Conservation (phyloP, 1,284 basidiomycete genomes). For the Sporisorium exsertum region DNA sequence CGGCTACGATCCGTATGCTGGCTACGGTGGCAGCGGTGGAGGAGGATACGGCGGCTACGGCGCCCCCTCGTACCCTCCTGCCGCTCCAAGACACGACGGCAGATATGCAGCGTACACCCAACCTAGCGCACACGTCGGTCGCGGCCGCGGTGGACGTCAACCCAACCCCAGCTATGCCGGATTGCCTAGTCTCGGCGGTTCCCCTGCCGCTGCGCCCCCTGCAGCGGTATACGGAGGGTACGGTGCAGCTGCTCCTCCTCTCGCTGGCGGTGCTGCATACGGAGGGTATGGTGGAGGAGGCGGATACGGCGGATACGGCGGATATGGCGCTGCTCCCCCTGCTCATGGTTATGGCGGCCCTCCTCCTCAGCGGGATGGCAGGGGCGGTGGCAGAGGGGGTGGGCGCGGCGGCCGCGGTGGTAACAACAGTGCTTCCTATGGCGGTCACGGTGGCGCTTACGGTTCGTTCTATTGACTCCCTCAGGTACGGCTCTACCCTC, state of each 20-base stretch:
- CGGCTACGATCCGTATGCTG: slow-evolving; percentile 23
- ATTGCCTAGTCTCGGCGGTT: slow-evolving; percentile 31
- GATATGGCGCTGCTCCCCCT: slow-evolving; percentile 8
- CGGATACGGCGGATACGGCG: slow-evolving; percentile 38
- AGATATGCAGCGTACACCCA: slow-evolving; percentile 40
- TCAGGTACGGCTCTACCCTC: too few species aligned
- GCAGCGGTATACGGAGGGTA: slow-evolving; percentile 5
- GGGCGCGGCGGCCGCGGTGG: slow-evolving; percentile 9
- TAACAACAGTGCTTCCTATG: slow-evolving; percentile 17
- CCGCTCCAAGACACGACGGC: slow-evolving; percentile 18
- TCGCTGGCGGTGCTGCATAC: slow-evolving; percentile 19
- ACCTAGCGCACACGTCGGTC: slow-evolving; percentile 8
- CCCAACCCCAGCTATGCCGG: slow-evolving; percentile 27
- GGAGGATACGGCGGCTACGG: slow-evolving; percentile 15
- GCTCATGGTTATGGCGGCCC: too few species aligned
- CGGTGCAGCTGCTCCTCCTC: slow-evolving; percentile 3
- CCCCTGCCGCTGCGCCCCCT: slow-evolving; percentile 4
- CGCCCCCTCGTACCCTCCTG: slow-evolving; percentile 3
- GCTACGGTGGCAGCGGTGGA: slow-evolving; percentile 12
- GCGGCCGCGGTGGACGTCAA: slow-evolving; percentile 21
- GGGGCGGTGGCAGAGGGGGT: slow-evolving; percentile 19
- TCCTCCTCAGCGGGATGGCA: slow-evolving; percentile 7
- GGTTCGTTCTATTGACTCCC: slow-evolving; percentile 33
- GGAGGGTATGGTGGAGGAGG: slow-evolving; percentile 34
- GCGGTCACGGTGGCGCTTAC: slow-evolving; percentile 37